A percentile compares a stretch with the other conserved stretches of the same genome.
Evolutionary conservation across 352 stramenopile species (phyloP).

Genomic region (Phytophthora chlamydospora): DNA sequence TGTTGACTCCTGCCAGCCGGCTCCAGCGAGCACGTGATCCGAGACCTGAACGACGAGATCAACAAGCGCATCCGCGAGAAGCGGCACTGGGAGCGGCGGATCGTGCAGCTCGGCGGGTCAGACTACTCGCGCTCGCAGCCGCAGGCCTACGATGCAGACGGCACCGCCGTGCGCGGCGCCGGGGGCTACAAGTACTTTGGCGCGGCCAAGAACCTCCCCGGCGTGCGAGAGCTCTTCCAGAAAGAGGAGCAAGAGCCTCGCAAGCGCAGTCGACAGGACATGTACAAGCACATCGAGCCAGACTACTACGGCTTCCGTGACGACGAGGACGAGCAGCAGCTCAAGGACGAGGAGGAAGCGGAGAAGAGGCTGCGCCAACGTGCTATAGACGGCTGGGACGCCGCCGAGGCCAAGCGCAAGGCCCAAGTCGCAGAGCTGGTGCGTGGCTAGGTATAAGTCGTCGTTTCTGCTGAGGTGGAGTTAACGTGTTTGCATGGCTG

Average conservation of each 20-base stretch:
- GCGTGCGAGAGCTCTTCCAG: constrained; percentile 95
- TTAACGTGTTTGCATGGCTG: constrained; percentile 7
- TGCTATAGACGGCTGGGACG: constrained; percentile 67
- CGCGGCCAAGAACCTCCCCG: constrained; percentile 95
- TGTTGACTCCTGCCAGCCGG: constrained; percentile 54
- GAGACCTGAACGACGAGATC: constrained; percentile 99
- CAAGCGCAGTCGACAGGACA: constrained; percentile 76
- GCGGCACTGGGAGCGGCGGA: constrained; percentile 84
- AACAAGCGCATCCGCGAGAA: constrained; percentile 98
- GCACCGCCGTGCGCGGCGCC: constrained; percentile 60
- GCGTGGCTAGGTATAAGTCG: neutral
- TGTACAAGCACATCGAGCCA: constrained; percentile 91
- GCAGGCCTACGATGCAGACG: constrained; percentile 83
- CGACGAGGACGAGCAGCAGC: constrained; percentile 63
- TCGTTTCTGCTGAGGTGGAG: neutral
- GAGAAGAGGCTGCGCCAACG: constrained; percentile 54
- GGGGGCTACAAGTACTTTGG: constrained; percentile 97
- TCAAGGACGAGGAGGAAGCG: constrained; percentile 51
- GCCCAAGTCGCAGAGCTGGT: constrained; percentile 47
- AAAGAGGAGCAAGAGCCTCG: constrained; percentile 68
- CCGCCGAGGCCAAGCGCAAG: constrained; percentile 46
- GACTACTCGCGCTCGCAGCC: constrained; percentile 89
- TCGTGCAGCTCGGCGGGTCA: constrained; percentile 90
- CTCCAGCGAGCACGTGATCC: constrained; percentile 95
- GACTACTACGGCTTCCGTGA: constrained; percentile 86